These are phyloP conservation scores for Mortierella polycephala DNA, from an alignment of 371 early-diverging fungal genomes.

Conservation along the genomic window DNA sequence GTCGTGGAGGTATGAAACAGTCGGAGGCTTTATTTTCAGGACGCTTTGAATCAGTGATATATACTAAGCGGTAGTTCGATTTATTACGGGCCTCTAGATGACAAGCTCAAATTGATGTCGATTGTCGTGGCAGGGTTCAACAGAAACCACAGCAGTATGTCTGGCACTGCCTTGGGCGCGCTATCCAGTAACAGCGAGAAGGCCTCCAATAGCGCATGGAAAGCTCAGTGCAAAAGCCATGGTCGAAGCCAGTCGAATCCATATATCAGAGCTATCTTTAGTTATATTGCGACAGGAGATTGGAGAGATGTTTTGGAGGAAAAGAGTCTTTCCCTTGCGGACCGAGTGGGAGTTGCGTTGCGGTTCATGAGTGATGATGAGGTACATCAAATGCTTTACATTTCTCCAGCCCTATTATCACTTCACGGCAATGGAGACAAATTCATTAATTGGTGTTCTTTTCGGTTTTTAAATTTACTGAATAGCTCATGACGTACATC, in stretches of 20 bases:
- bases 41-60: too few relatives aligned
- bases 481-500: conserved; percentile 67
- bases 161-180: conserved; percentile 10
- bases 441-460: background rate
- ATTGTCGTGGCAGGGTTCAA: conserved; percentile 78
- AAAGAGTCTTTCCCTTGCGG: conserved; percentile 69
- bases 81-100: conserved; percentile 58
- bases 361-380: conserved; percentile 80
- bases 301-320: conserved; percentile 76
- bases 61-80: too few relatives aligned
- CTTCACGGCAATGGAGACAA: background rate
- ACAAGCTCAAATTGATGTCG: conserved; percentile 81
- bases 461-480: background rate
- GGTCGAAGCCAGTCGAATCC: conserved; percentile 75
- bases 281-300: conserved; percentile 78
- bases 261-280: conserved; percentile 82
- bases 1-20: conserved; percentile 62
- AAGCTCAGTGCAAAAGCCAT: conserved; percentile 68
- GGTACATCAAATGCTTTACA: conserved; percentile 41
- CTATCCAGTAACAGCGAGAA: conserved; percentile 46
- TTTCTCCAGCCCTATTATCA: background rate
- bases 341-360: conserved; percentile 82
- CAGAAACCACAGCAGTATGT: conserved; percentile 37
- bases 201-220: conserved; percentile 63
- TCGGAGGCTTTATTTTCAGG: background rate